Evolutionary conservation across 805 yeast genomes (phyloP), one percentile per base, ranked within the genome.

Genomic region (Ogataea pilisensis): DNA sequence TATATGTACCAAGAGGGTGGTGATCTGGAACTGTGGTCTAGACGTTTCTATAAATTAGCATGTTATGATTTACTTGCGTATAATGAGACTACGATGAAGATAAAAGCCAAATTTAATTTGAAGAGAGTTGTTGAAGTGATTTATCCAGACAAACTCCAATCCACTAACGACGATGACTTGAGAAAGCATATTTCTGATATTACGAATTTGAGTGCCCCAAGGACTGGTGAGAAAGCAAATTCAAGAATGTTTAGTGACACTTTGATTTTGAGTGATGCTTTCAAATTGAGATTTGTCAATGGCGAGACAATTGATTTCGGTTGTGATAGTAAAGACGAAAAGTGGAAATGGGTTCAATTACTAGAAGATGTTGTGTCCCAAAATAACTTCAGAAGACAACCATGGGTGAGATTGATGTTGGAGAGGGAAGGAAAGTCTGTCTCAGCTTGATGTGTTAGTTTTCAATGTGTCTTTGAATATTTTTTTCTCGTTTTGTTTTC

Each of bases 1-100:
- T 81, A 68, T 54, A 65, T 91, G 65, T 78, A 79, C 52, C 98
- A 90, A 64, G 87, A 83, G 55, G 98, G 98, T 16, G 97, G 97
- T 8, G 98, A 90, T 64, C 76, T 93, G 50, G 75, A 72, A 13
- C 66, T 71, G 22, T 78, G 90, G 80, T 77, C 85, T 50, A 76
- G 84, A 49, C 72, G 97, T 42, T 86, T 63, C 64, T 88, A 82
- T 66, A 80, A 75, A 48, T 68, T 90, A n/a, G 68, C 74, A 34
- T 95, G 91, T 0, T 73, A 80, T 8, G 76, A 80, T 27, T 66
- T 90, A 50, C 70, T 80, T 39, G 96, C 96, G 0, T 86, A 82
- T 56, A 82, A 85, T 50, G 93, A 83, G 48, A 68, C 68, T 22
- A 69, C 83, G 2, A 77, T 68, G 60, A 82, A 80, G 54, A 76